Base-by-base conservation (phyloP, 768 basidiomycete genomes). In the Trametes elegans region DNA sequence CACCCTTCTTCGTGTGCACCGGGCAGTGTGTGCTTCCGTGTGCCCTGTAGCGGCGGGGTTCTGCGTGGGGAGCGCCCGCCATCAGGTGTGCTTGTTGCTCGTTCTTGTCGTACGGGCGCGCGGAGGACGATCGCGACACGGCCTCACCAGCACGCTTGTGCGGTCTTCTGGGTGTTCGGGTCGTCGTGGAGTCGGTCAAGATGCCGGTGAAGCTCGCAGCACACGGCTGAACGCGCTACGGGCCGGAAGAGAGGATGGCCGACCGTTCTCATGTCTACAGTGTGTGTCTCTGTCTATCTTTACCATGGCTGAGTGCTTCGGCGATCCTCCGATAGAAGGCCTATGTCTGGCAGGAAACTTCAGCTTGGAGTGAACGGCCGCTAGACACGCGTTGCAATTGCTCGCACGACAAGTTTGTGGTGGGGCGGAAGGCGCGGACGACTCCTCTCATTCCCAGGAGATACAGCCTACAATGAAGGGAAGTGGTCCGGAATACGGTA, bases 81-180 rank as follows among this genome's bases (percentile, higher is more conserved):
- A 52, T 52, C 50, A 35, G 41, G 42, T 35, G 18, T 34, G 16
- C n/a, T 21, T 14, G 26, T 44, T 44, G 40, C 51, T 44, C 34
- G 51, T 36, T 45, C 51, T 42, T 53, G 42, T 29, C 24, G 42
- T n/a, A 34, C 42, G 21, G n/a, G 7, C 28, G 42, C 51, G 51
- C 35, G 28, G n/a, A 11, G 23, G 41, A 13, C 50, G 51, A 53
- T 53, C 42, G 41, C 29, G n/a, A 16, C 36, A 27, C 13, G 51
- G 36, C 34, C 42, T 9, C 51, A 34, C 50, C 29, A 18, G 10
- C 49, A 27, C 27, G 27, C n/a, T 21, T 40, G n/a, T 21, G 40
- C 31, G 18, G 13, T 24, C 34, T 53, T 53, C 42, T 53, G 6
- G 16, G 10, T 8, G 11, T 2, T 7, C 7, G 9, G 21, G 11